These are phyloP conservation scores for Neurospora sp. DNA, from an alignment of 495 filamentous ascomycete species.

Conservation along the genomic window DNA sequence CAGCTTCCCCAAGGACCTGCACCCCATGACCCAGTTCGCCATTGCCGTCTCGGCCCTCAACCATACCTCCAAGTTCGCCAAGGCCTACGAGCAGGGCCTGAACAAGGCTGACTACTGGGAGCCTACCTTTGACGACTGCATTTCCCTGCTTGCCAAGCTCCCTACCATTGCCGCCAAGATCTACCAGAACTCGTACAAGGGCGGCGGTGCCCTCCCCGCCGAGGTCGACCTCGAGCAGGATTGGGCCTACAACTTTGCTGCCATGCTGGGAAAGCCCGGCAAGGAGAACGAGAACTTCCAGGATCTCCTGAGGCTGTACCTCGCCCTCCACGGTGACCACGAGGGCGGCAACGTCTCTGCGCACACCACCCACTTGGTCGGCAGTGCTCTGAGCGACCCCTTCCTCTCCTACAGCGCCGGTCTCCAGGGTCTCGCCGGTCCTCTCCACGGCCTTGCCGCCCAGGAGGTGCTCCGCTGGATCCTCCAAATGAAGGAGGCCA, in stretches of 20 bases:
- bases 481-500: conserved; percentile 80
- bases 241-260: conserved; percentile 97
- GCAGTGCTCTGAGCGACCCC: conserved; percentile 88
- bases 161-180: conserved; percentile 95
- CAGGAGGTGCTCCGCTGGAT: conserved; percentile 98
- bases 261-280: conserved; percentile 87
- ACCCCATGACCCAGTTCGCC: conserved; percentile 97
- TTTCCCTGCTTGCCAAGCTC: conserved; percentile 88
- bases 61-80: conserved; percentile 84
- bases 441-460: conserved; percentile 70
- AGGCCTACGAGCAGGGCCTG: conserved; percentile 80
- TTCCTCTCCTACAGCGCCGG: conserved; percentile 95
- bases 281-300: conserved; percentile 86
- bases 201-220: conserved; percentile 65
- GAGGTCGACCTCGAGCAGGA: conserved; percentile 76
- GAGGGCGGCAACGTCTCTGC: conserved; percentile 97
- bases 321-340: conserved; percentile 95
- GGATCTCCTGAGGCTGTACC: conserved; percentile 83
- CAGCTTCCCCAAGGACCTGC: conserved; percentile 74
- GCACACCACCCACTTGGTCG: conserved; percentile 93
- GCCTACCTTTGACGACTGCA: conserved; percentile 92
- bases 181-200: conserved; percentile 78
- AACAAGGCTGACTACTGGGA: conserved; percentile 98
- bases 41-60: conserved; percentile 90
- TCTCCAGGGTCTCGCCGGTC: conserved; percentile 88